A percentile compares a stretch with the other conserved stretches of the same genome.
Conservation (phyloP, 208 protist species). For the Wallacemonas sp. region DNA sequence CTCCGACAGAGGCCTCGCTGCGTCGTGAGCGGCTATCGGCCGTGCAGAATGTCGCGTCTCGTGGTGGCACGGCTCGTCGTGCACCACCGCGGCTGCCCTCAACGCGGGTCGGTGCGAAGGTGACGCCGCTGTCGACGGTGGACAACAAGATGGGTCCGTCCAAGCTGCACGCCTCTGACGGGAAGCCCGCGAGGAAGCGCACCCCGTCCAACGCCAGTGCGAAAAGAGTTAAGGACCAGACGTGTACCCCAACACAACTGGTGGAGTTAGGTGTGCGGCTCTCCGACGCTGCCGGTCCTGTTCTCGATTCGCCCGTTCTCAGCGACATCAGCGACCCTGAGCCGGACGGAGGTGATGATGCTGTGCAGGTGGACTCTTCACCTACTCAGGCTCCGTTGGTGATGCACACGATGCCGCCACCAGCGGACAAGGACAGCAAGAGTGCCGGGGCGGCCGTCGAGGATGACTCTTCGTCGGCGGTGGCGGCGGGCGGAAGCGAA, state of each 20-base stretch:
- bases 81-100: neutral
- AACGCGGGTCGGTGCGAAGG: too few species aligned
- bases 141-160: too few species aligned
- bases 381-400: neutral
- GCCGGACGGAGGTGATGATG: neutral
- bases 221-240: too few species aligned
- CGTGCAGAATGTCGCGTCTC: neutral
- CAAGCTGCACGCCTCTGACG: too few species aligned
- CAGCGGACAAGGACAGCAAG: neutral
- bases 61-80: neutral
- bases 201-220: too few species aligned
- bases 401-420: neutral
- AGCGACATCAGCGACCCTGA: neutral
- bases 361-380: neutral
- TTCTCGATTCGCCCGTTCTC: neutral
- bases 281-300: neutral
- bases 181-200: too few species aligned
- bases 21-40: slow-evolving; percentile 6
- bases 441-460: neutral
- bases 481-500: neutral
- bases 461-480: neutral
- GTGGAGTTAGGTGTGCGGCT: neutral
- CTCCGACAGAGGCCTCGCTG: neutral
- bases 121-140: too few species aligned
- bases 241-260: neutral